A percentile compares a stretch with the other conserved stretches of the same genome.
Evolutionary conservation across 179 eudicot species (phyloP).

Genomic region (Silene vulgaris): DNA sequence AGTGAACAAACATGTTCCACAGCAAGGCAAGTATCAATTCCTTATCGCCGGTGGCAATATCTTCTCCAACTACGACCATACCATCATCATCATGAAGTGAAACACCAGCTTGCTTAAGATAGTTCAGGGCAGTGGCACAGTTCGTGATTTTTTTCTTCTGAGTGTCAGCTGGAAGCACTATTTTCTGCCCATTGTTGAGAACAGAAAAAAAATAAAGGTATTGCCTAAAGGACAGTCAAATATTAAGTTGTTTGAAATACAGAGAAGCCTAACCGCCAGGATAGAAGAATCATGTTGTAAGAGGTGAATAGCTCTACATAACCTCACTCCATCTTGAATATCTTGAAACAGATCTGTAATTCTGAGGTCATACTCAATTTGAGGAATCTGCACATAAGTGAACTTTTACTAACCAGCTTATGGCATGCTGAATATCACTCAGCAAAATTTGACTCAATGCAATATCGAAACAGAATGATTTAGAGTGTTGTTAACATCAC

Average conservation of each 20-base stretch:
- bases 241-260: not conserved
- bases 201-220: conserved; percentile 11
- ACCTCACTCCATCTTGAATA: conserved; percentile 80
- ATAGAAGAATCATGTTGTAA: conserved; percentile 65
- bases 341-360: conserved; percentile 66
- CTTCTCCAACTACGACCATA: conserved; percentile 50
- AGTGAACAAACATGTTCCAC: conserved; percentile 85
- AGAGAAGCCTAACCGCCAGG: conserved; percentile 51
- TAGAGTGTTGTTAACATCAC: not conserved
- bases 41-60: conserved; percentile 73
- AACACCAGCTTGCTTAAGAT: conserved; percentile 69
- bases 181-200: conserved; percentile 54
- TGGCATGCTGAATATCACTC: not conserved
- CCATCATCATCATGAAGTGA: conserved; percentile 72
- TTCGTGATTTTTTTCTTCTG: conserved; percentile 65
- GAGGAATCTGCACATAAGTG: conserved; percentile 53
- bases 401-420: conserved; percentile 21
- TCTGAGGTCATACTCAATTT: conserved; percentile 71
- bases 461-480: not conserved
- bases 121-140: conserved; percentile 68
- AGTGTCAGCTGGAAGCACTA: conserved; percentile 68
- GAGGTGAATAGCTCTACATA: conserved; percentile 86
- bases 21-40: conserved; percentile 75
- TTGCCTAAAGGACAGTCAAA: not conserved
- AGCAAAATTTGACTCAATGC: not conserved